Conservation (phyloP, 768 basidiomycete species). For the Phlegmacium glaucopus region DNA sequence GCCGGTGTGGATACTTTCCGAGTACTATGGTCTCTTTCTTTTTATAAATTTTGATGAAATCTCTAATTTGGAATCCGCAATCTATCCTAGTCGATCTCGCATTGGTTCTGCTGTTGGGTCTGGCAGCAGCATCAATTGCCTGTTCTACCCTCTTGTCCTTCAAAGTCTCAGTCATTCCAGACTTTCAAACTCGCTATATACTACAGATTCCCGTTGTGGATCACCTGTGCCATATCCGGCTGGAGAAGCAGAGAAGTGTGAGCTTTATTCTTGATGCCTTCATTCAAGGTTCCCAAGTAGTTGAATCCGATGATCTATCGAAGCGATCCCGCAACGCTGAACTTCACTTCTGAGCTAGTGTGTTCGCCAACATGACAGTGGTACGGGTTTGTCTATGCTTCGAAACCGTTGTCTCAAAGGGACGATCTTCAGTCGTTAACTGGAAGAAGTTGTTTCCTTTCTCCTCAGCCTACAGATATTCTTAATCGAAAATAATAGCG, state of each 20-base stretch:
- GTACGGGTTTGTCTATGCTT: slow-evolving; percentile 40
- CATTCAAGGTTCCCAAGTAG: slow-evolving; percentile 62
- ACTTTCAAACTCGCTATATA: slow-evolving; percentile 56
- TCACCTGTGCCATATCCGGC: slow-evolving; percentile 75
- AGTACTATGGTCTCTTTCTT: slow-evolving; percentile 53
- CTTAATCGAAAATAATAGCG: slow-evolving; percentile 48
- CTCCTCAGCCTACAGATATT: slow-evolving; percentile 54
- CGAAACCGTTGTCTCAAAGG: background rate
- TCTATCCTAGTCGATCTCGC: slow-evolving; percentile 91
- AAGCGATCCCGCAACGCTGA: slow-evolving; percentile 66
- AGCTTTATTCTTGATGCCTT: slow-evolving; percentile 89
- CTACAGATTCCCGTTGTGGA: slow-evolving; percentile 74
- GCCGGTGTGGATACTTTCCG: slow-evolving; percentile 43
- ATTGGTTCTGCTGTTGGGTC: slow-evolving; percentile 93
- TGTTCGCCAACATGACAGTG: slow-evolving; percentile 87
- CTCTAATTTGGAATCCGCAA: slow-evolving; percentile 66
- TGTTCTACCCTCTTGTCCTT: slow-evolving; percentile 63
- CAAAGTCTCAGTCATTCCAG: slow-evolving; percentile 59
- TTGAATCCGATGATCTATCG: slow-evolving; percentile 43
- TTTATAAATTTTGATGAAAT: slow-evolving; percentile 2
- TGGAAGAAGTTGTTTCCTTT: slow-evolving; percentile 80
- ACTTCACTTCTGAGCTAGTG: slow-evolving; percentile 88
- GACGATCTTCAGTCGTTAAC: too few relatives aligned
- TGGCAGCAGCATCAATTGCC: slow-evolving; percentile 70
- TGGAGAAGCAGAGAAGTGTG: slow-evolving; percentile 48